Evolutionary conservation across 1,284 basidiomycete species (phyloP), one percentile per base, ranked within the genome.

Genomic region (Rhizoctonia solani): DNA sequence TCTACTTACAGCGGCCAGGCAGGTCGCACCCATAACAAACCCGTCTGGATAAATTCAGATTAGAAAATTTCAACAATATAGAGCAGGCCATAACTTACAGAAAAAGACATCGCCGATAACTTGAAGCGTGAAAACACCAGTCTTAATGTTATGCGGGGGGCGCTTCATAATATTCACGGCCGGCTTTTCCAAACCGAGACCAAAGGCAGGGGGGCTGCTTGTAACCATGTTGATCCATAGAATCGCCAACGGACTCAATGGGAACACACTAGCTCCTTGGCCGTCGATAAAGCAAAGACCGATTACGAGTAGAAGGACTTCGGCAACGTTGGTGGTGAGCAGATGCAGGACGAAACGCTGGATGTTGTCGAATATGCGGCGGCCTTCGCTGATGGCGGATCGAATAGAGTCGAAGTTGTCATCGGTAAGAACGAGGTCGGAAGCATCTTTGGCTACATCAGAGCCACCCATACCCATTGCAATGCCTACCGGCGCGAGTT

Each of bases 371-470:
- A 81, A 81, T 54, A 70, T 68, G 42, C 69, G 65, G 76, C 87
- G 82, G 23, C 87, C 88, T 73, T 89, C 86, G 68, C 82, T 78
- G 71, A 89, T 83, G 14, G 87, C 88, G 66, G 83, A 82, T n/a
- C 83, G 82, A 72, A 89, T 89, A 21, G 85, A 85, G 46, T 85
- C 84, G 74, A 90, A 90, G 77, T 90, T 88, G 78, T 90, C 87
- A 74, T 89, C 86, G 32, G 84, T 83, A 55, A 89, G 78, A 0
- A 89, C 87, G 55, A 89, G 79, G 74, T 87, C 85, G n/a, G 84
- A 80, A 6, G 80, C 79, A 61, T 82, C 82, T 73, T 85, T 85
- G 42, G 87, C 87, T 30, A 89, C 87, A 72, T 89, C 87, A 8
- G 83, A 84, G n/a, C 87, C 87, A 4, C 81, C 83, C 50, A 53